Evolutionary conservation across 2,329 filamentous ascomycete species (phyloP), one percentile per base, ranked within the genome.

Genomic region (Fusarium sp.): DNA sequence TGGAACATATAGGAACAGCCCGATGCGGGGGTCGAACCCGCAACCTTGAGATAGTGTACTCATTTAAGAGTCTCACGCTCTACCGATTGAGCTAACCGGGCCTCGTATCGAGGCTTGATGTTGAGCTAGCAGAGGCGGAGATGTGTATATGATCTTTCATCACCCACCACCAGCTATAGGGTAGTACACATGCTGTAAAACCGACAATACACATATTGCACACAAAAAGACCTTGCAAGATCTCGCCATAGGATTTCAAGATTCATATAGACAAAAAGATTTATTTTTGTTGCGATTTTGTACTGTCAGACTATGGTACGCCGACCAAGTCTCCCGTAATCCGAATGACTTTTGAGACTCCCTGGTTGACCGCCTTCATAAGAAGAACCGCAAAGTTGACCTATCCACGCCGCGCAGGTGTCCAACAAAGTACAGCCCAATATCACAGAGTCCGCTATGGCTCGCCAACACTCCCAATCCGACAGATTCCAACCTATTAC

Each of bases 31-130:
- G 80, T 86, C 84, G 85, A 87, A 88, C 87, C 85, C 84, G 83
- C 84, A 86, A 83, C 84, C 85, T 87, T 86, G 83, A 86, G 85
- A 86, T 86, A 6, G 46, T 67, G 73, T 71, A 74, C 73, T 76
- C 73, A 42, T 45, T 45, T 88, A 88, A 88, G 89, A 91, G 89
- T 91, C 89, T 90, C 86, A 91, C 89, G 89, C 89, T 91, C 89
- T 91, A 91, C 80, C 80, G 80, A 81, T 81, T 81, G 80, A 81
- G 80, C 80, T 81, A 81, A 80, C 80, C 80, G 78, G 80, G 80
- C 80, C 60, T 66, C 56, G 35, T 49, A 42, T 54, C 25, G 64
- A 68, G 63, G 63, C 63, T 67, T 61, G 18, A 10, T 39, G 8
- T 44, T 67, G 5, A 21, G 16, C 1, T 3, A 0, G 1, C 0